Percentiles rank a stretch among this genome's conserved stretches.
These are phyloP conservation scores for Globisporangium perplexum DNA, from an alignment of 352 stramenopile genomes.

Conservation along the genomic window DNA sequence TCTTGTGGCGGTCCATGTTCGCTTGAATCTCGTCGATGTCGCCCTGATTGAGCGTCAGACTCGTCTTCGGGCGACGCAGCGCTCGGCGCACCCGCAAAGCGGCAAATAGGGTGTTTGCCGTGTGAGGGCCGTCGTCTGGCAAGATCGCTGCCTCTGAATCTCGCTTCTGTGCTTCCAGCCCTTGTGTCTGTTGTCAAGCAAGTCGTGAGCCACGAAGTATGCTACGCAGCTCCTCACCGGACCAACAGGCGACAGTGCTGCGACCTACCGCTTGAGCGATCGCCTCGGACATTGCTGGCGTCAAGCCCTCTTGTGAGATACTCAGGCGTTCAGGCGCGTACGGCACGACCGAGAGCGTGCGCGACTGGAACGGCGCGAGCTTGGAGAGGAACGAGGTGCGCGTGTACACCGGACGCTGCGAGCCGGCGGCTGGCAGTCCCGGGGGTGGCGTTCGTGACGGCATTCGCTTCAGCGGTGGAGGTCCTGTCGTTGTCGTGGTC, in stretches of 20 bases:
- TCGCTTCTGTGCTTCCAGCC: conserved; percentile 10
- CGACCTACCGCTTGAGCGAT: conserved; percentile 30
- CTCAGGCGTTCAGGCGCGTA: conserved; percentile 61
- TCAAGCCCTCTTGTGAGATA: conserved; percentile 47
- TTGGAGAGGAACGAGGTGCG: conserved; percentile 48
- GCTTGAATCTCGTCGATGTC: conserved; percentile 36
- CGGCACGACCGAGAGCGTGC: conserved; percentile 45
- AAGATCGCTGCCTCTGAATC: not conserved
- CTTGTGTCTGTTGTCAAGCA: not conserved
- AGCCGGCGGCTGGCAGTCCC: not conserved
- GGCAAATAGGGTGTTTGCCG: conserved; percentile 51
- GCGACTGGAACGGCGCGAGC: conserved; percentile 34
- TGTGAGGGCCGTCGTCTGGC: conserved; percentile 1
- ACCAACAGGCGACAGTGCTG: not conserved
- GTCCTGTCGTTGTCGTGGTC: not conserved
- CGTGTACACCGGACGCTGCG: not conserved
- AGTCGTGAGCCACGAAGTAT: not conserved
- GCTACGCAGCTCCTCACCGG: not conserved
- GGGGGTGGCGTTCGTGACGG: not conserved
- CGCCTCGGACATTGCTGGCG: conserved; percentile 36
- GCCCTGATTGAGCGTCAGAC: conserved; percentile 3
- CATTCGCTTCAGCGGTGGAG: not conserved
- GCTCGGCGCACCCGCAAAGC: conserved; percentile 46
- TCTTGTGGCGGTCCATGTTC: conserved; percentile 62
- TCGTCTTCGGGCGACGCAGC: conserved; percentile 30